Evolutionary conservation across 192 early-diverging fungal species (phyloP), one percentile per base, ranked within the genome.

Genomic region (Umbelopsis isabellina): DNA sequence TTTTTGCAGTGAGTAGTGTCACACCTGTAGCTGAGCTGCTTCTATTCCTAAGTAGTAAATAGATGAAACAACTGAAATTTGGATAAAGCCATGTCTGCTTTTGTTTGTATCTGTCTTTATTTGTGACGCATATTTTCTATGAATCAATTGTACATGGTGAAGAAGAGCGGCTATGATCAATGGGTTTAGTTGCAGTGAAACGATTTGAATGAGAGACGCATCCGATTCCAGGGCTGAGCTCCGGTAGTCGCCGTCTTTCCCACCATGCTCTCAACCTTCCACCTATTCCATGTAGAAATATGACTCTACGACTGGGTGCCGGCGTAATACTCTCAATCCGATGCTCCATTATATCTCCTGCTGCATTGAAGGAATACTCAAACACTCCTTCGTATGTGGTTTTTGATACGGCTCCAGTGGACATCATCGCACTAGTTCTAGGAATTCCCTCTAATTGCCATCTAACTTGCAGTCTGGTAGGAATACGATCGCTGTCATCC

Each of bases 251-350:
- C 18, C 50, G 37, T 11, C 68, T 52, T 21, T 41, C 37, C 68
- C 35, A 53, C 49, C 35, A 46, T 22, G 73, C 68, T 45, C 73
- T 69, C 16, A 79, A n/a, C 41, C 74, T 64, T 4, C 71, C 71
- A 20, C 78, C 74, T 21, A 65, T 48, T 9, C 73, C 74, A 46
- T 79, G 78, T 35, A 79, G 10, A 13, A 72, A 58, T 7, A 86
- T 70, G 1, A 80, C 78, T 25, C 81, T 68, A 15, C 82, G 75
- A 44, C 82, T 83, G 0, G 84, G 84, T 0, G 84, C 76, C 1
- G 84, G 84, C 51, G 76, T 75, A 21, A 86, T 81, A 21, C 83
- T 77, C 53, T 86, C 82, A 52, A 86, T 83, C 45, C 75, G 68
- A 52, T 86, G 84, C 53, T 86, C 84, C 10, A 71, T 25, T 49